phyloP scores from a whole-genome alignment of 129 eudicot species.

The Tagetes patula region DNA sequence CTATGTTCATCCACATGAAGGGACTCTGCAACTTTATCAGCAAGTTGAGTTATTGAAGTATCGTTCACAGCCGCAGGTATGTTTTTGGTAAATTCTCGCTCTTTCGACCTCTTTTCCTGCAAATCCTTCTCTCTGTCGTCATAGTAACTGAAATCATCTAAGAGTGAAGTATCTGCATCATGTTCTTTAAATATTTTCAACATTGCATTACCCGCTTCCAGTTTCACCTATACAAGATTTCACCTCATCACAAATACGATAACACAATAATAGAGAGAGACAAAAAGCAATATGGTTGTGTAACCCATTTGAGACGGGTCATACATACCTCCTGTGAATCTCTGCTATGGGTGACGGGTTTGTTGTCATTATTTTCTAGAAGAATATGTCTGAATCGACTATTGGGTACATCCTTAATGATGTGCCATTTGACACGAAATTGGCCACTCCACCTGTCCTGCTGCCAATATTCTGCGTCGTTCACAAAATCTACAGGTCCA shows the following conservation, averaged over 20 bases:
- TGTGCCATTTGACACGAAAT: slow-evolving; percentile 88
- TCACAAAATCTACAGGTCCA: slow-evolving; percentile 86
- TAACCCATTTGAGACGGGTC: not conserved
- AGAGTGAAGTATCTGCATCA: slow-evolving; percentile 61
- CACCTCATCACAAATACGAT: not conserved
- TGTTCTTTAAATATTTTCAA: slow-evolving; percentile 70
- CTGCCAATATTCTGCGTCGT: slow-evolving; percentile 93
- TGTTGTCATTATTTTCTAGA: slow-evolving; percentile 85
- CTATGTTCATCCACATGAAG: slow-evolving; percentile 60
- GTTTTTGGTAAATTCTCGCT: slow-evolving; percentile 44
- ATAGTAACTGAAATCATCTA: slow-evolving; percentile 72
- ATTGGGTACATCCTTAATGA: slow-evolving; percentile 84
- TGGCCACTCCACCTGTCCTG: slow-evolving; percentile 99
- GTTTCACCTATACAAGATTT: slow-evolving; percentile 57
- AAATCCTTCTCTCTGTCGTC: slow-evolving; percentile 75
- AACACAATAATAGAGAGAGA: not conserved
- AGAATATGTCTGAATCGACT: slow-evolving; percentile 85
- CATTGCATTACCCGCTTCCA: slow-evolving; percentile 68
- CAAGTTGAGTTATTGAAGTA: slow-evolving; percentile 51
- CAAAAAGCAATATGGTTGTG: not conserved
- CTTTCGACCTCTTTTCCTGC: slow-evolving; percentile 72
- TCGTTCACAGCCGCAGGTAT: slow-evolving; percentile 30
- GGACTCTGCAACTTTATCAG: slow-evolving; percentile 56
- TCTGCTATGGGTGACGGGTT: slow-evolving; percentile 97
- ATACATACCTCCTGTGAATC: slow-evolving; percentile 90